A percentile compares a stretch with the other conserved stretches of the same genome.
These are phyloP conservation scores for Stagonosporopsis chrysanthemi DNA, from an alignment of 2,329 filamentous ascomycete genomes.

Conservation along the genomic window DNA sequence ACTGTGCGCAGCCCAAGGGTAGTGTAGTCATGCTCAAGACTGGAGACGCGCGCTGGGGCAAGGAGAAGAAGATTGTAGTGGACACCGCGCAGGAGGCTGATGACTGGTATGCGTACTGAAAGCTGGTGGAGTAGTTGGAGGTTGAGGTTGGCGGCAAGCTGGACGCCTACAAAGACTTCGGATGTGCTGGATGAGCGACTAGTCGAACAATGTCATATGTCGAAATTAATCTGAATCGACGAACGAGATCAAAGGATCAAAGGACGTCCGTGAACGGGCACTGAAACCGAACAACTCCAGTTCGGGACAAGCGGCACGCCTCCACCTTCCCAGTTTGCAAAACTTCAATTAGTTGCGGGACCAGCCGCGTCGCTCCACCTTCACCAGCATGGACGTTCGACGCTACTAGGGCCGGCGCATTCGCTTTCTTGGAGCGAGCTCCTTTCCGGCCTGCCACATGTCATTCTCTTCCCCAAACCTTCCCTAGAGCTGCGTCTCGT, in stretches of 20 bases:
- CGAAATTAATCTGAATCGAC: not conserved
- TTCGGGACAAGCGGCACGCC: slow-evolving; percentile 1
- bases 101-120: slow-evolving; percentile 1
- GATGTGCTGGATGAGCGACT: not conserved
- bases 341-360: slow-evolving; percentile 5
- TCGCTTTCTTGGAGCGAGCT: slow-evolving; percentile 2
- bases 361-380: slow-evolving; percentile 14
- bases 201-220: not conserved
- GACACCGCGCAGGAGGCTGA: not conserved
- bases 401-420: slow-evolving; percentile 5
- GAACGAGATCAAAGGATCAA: not conserved
- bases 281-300: slow-evolving; percentile 6
- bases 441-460: slow-evolving; percentile 15
- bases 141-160: not conserved
- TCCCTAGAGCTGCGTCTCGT: not conserved
- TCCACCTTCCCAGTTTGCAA: not conserved
- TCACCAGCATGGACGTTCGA: slow-evolving; percentile 15
- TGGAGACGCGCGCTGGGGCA: not conserved
- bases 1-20: not conserved
- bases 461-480: not conserved
- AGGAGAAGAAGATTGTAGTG: not conserved
- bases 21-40: not conserved
- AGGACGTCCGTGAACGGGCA: not conserved
- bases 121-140: not conserved
- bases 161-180: not conserved